phyloP scores from a whole-genome alignment of 192 early-diverging fungal genomes.

The Phlyctochytrium bullatum region DNA sequence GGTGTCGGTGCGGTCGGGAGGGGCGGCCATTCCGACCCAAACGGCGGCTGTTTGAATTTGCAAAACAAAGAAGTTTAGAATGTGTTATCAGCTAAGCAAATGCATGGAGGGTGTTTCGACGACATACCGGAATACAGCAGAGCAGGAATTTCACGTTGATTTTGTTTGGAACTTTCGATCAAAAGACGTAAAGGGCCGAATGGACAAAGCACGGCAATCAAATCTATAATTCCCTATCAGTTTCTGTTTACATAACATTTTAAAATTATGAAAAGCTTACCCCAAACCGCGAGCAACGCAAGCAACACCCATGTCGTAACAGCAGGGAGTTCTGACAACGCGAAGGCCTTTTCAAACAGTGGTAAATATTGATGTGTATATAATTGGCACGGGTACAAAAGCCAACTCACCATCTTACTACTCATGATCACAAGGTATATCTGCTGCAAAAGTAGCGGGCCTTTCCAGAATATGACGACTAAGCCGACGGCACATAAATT shows the following conservation, averaged over 20 bases:
- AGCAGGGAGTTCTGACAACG: constrained; percentile 62
- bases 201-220: constrained; percentile 87
- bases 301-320: constrained; percentile 84
- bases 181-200: constrained; percentile 81
- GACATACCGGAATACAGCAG: constrained; percentile 63
- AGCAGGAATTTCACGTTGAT: constrained; percentile 76
- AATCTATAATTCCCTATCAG: constrained; percentile 51
- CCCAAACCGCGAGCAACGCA: constrained; percentile 77
- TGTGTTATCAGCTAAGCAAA: neutral
- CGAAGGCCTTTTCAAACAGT: constrained; percentile 57
- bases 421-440: constrained; percentile 76
- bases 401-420: constrained; percentile 65
- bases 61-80: neutral
- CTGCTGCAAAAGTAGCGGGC: constrained; percentile 74
- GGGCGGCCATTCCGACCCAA: constrained; percentile 6
- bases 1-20: neutral
- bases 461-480: constrained; percentile 78
- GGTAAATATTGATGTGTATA: constrained; percentile 9
- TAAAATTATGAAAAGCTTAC: constrained; percentile 38
- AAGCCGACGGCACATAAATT: constrained; percentile 72
- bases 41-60: neutral
- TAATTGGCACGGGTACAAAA: neutral
- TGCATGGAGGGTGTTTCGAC: neutral
- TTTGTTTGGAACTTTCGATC: constrained; percentile 68
- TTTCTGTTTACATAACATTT: constrained; percentile 1